These are phyloP conservation scores for Anisodus acutangulus DNA, from an alignment of 257 asterid species.

Conservation along the genomic window DNA sequence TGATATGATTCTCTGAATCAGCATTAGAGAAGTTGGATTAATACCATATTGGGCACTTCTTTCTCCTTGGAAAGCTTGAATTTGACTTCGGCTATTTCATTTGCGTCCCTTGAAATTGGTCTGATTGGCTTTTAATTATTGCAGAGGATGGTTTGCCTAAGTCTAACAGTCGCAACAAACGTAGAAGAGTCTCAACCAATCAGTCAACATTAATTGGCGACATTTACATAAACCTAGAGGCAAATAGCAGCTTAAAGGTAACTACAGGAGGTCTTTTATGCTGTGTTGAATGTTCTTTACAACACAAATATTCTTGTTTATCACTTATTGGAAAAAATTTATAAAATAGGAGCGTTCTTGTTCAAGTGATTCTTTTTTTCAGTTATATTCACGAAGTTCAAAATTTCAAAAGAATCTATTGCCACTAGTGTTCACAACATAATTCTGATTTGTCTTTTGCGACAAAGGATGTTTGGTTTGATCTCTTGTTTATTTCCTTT, in stretches of 20 bases:
- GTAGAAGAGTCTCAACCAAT: conserved; percentile 57
- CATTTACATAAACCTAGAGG: conserved; percentile 66
- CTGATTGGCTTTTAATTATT: conserved; percentile 31
- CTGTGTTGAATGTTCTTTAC: background rate
- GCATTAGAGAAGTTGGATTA: background rate
- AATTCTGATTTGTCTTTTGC: background rate
- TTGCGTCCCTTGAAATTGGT: conserved; percentile 31
- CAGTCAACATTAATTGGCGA: conserved; percentile 56
- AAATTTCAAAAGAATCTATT: background rate
- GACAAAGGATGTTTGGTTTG: background rate
- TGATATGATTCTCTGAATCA: conserved; percentile 4
- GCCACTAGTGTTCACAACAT: background rate
- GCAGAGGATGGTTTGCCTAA: conserved; percentile 59
- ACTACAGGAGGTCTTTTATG: conserved; percentile 17
- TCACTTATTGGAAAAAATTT: background rate
- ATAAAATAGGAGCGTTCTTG: background rate
- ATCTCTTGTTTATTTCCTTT: background rate
- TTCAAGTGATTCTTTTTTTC: background rate
- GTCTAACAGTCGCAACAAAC: conserved; percentile 49
- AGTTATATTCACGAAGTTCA: background rate
- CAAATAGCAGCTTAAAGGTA: conserved; percentile 63
- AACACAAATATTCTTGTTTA: background rate
- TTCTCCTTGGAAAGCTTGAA: conserved; percentile 24
- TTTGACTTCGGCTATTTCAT: conserved; percentile 12
- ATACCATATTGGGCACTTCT: conserved; percentile 1